Percentiles rank a stretch among this genome's conserved stretches.
Evolutionary conservation across 179 eudicot genomes (phyloP).

Genomic region (Pouteria campechiana): DNA sequence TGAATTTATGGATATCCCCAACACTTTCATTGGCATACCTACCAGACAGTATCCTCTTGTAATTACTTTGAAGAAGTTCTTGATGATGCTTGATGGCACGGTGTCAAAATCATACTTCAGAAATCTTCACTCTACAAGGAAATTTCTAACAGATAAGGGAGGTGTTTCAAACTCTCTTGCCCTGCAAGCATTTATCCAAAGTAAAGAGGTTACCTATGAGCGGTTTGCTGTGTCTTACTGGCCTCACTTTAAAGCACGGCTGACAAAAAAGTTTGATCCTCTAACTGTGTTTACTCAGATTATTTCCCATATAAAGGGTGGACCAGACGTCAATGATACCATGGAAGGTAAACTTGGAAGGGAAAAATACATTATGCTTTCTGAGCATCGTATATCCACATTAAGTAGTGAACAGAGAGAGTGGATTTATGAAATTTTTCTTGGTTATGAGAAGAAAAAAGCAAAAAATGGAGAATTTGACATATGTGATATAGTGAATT

Average conservation of each 20-base stretch:
- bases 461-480: conserved; percentile 20
- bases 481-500: conserved; percentile 30
- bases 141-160: background rate
- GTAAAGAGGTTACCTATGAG: conserved; percentile 9
- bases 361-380: conserved; percentile 2
- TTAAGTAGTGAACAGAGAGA: conserved; percentile 13
- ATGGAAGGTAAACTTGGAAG: conserved; percentile 5
- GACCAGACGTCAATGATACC: background rate
- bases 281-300: conserved; percentile 13
- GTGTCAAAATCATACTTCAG: conserved; percentile 9
- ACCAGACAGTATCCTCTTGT: conserved; percentile 2
- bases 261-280: conserved; percentile 6
- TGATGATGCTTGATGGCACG: conserved; percentile 13
- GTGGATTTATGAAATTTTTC: conserved; percentile 19
- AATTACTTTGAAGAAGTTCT: conserved; percentile 8
- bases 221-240: conserved; percentile 6
- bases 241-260: conserved; percentile 11
- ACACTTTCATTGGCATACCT: conserved; percentile 20
- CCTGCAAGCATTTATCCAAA: conserved; percentile 5
- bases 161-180: conserved; percentile 3
- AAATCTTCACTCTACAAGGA: background rate
- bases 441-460: conserved; percentile 28
- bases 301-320: conserved; percentile 13
- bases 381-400: conserved; percentile 2
- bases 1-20: conserved; percentile 18